Conservation (phyloP, 805 yeast species). For the Cephaloascus albidus region DNA sequence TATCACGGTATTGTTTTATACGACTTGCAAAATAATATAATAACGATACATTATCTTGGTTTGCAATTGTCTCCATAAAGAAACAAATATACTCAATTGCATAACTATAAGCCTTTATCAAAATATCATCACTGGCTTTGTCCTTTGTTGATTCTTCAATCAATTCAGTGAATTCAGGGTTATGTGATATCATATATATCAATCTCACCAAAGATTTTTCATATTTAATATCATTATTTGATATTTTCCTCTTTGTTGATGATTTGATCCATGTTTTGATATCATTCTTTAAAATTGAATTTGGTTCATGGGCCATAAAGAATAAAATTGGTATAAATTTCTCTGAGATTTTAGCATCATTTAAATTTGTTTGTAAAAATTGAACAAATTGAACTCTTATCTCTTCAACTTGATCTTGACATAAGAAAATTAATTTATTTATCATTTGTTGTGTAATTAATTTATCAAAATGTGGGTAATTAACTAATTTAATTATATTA, state of each 20-base stretch:
- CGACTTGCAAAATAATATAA: slow-evolving; percentile 71
- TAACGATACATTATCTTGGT: slow-evolving; percentile 58
- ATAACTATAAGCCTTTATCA: slow-evolving; percentile 37
- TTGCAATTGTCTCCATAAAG: slow-evolving; percentile 51
- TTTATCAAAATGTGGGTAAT: slow-evolving; percentile 38
- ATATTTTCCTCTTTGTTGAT: slow-evolving; percentile 28
- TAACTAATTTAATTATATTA: slow-evolving; percentile 55
- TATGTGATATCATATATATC: slow-evolving; percentile 66
- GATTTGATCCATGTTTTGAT: slow-evolving; percentile 68
- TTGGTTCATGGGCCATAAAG: slow-evolving; percentile 73
- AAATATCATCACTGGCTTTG: slow-evolving; percentile 7
- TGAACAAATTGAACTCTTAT: slow-evolving; percentile 47
- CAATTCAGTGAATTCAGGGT: slow-evolving; percentile 48
- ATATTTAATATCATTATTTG: slow-evolving; percentile 35
- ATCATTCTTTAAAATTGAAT: slow-evolving; percentile 33
- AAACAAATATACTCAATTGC: slow-evolving; percentile 53
- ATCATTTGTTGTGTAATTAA: slow-evolving; percentile 45
- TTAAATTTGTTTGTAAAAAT: slow-evolving; percentile 40
- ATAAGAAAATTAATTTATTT: slow-evolving; percentile 41
- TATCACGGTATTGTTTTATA: slow-evolving; percentile 70
- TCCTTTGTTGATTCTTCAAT: slow-evolving; percentile 13
- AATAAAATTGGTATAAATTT: slow-evolving; percentile 60
- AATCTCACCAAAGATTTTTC: slow-evolving; percentile 64
- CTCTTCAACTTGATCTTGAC: slow-evolving; percentile 55
- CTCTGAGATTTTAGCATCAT: slow-evolving; percentile 47